Conservation (phyloP, 306 rosid species). For the Rosa rugosa region DNA sequence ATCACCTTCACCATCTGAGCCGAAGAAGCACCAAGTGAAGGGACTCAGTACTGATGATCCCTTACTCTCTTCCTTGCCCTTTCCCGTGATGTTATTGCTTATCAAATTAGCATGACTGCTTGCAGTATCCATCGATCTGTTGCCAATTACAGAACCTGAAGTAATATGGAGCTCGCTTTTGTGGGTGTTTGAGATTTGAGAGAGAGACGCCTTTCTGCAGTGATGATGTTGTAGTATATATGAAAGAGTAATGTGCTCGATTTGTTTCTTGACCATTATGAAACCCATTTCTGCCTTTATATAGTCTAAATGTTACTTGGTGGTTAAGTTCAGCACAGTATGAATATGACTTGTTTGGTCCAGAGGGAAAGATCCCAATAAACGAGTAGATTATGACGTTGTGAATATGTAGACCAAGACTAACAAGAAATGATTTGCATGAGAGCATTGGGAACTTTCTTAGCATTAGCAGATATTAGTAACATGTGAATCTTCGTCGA, state of each 20-base stretch:
- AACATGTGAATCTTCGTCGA: background rate
- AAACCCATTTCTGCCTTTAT: background rate
- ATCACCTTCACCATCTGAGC: background rate
- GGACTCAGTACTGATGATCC: background rate
- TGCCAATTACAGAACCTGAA: background rate
- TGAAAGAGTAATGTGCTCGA: background rate
- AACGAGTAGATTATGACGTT: background rate
- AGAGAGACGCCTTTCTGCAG: background rate
- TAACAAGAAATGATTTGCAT: background rate
- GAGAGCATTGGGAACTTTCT: background rate
- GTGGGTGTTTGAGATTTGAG: background rate
- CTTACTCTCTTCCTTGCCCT: slow-evolving; percentile 10
- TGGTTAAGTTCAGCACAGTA: background rate
- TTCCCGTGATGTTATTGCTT: slow-evolving; percentile 17
- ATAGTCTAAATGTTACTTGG: slow-evolving; percentile 7
- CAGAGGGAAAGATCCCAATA: background rate
- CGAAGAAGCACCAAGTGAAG: slow-evolving; percentile 11
- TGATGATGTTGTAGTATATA: background rate
- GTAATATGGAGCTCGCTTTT: background rate
- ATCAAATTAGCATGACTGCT: background rate
- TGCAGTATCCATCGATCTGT: background rate
- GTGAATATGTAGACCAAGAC: background rate
- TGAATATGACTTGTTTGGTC: background rate
- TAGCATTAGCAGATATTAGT: background rate
- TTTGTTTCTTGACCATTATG: slow-evolving; percentile 11